Conservation (phyloP, 2,329 filamentous ascomycete species). For the Aspergillus sp. region DNA sequence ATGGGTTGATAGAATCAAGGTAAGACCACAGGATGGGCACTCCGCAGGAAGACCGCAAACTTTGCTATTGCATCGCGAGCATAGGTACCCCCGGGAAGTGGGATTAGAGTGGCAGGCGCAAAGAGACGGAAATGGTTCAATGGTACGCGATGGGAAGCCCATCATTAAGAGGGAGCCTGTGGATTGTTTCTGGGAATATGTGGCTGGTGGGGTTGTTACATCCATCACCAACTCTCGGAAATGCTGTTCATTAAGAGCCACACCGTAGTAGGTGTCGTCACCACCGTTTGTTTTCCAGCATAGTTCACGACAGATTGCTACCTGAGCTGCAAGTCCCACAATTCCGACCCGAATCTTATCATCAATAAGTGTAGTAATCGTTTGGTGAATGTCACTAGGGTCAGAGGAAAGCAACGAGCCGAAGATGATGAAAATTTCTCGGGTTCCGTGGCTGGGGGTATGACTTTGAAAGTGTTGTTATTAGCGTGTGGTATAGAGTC, state of each 20-base stretch:
- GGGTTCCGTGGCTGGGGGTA: conserved; percentile 86
- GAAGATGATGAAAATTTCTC: conserved; percentile 89
- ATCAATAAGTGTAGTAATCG: conserved; percentile 72
- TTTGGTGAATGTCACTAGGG: conserved; percentile 92
- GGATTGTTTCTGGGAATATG: conserved; percentile 59
- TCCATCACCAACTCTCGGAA: conserved; percentile 86
- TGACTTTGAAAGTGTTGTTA: conserved; percentile 55
- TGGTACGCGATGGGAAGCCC: conserved; percentile 88
- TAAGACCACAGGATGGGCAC: conserved; percentile 87
- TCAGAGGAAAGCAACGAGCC: conserved; percentile 88
- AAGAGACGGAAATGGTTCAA: conserved; percentile 70
- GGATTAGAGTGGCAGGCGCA: conserved; percentile 90
- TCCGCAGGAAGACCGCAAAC: conserved; percentile 88
- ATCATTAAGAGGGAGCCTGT: conserved; percentile 77
- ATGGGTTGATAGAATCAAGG: conserved; percentile 90
- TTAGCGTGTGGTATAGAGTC: conserved; percentile 1
- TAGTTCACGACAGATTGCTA: conserved; percentile 88
- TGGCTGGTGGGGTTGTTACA: conserved; percentile 84
- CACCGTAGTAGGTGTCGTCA: conserved; percentile 68
- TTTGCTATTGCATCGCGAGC: conserved; percentile 82
- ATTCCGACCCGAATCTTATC: conserved; percentile 86
- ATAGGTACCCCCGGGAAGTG: conserved; percentile 81
- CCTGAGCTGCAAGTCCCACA: conserved; percentile 85
- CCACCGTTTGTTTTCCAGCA: conserved; percentile 84
- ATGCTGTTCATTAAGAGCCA: conserved; percentile 84